Evolutionary conservation across 495 filamentous ascomycete genomes (phyloP).

Genomic region (Astrothelium subdiscretum): DNA sequence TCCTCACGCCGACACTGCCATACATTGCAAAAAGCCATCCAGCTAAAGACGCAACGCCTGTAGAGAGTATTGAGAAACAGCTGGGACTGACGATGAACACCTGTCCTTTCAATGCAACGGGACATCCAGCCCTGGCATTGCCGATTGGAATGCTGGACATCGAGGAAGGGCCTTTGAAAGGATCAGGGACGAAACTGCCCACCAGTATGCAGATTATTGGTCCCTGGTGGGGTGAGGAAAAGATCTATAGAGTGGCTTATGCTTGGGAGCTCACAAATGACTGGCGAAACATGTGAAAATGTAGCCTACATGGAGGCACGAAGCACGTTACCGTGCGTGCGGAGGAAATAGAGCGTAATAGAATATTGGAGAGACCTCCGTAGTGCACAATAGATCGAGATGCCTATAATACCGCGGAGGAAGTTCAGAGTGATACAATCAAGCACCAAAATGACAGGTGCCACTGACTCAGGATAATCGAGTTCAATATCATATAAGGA

Average conservation of each 20-base stretch:
- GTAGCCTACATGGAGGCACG: neutral
- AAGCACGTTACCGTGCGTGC: too few relatives aligned
- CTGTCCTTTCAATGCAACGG: slow-evolving; percentile 44
- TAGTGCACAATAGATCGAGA: too few relatives aligned
- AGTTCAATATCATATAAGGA: too few relatives aligned
- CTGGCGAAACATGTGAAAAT: slow-evolving; percentile 33
- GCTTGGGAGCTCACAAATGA: slow-evolving; percentile 40
- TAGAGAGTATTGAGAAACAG: slow-evolving; percentile 18
- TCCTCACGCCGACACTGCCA: slow-evolving; percentile 35
- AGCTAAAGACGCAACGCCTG: slow-evolving; percentile 9
- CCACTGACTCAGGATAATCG: too few relatives aligned
- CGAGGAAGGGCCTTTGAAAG: slow-evolving; percentile 25
- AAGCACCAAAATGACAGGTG: too few relatives aligned
- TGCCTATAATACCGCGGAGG: too few relatives aligned
- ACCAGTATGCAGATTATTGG: slow-evolving; percentile 50
- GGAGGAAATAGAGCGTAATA: too few relatives aligned
- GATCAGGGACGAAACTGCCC: slow-evolving; percentile 29
- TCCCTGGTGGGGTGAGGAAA: slow-evolving; percentile 37
- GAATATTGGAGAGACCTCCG: too few relatives aligned
- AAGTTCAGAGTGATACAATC: too few relatives aligned
- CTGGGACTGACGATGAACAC: slow-evolving; percentile 42
- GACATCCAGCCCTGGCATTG: slow-evolving; percentile 46
- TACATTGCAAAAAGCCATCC: slow-evolving; percentile 27
- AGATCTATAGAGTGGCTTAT: slow-evolving; percentile 37
- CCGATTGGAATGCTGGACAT: slow-evolving; percentile 40